These are phyloP conservation scores for Leptographium flavum DNA, from an alignment of 2,329 filamentous ascomycete genomes.

Conservation along the genomic window DNA sequence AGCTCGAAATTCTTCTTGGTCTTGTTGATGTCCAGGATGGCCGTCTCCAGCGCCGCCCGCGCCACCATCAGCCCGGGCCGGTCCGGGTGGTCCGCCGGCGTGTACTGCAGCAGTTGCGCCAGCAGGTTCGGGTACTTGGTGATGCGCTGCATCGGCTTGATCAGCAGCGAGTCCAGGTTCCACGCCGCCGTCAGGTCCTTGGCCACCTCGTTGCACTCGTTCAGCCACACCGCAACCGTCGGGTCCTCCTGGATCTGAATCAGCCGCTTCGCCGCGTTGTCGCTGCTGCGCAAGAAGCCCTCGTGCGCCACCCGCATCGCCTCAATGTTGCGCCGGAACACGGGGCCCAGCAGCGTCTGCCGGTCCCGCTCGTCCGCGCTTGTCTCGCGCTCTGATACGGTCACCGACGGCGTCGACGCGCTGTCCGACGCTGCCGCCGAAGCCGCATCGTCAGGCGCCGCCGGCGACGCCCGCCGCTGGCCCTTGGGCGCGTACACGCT, in stretches of 20 bases:
- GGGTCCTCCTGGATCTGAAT: conserved; percentile 49
- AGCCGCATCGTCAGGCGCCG: conserved; percentile 19
- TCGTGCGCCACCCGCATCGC: conserved; percentile 48
- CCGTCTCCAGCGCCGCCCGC: conserved; percentile 41
- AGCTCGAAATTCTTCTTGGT: conserved; percentile 90
- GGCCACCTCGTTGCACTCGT: conserved; percentile 83
- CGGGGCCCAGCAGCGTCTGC: conserved; percentile 34
- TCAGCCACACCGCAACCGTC: conserved; percentile 69
- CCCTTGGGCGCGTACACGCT: conserved; percentile 59
- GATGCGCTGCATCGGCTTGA: conserved; percentile 91
- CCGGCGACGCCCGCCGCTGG: not conserved
- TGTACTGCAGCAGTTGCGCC: conserved; percentile 63
- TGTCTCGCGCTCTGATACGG: conserved; percentile 16
- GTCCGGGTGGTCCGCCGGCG: conserved; percentile 73
- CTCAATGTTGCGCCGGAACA: conserved; percentile 42
- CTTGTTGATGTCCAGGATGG: conserved; percentile 81
- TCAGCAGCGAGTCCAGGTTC: conserved; percentile 89
- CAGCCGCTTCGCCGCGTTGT: conserved; percentile 45
- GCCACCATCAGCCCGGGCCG: conserved; percentile 44
- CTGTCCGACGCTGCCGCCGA: conserved; percentile 17
- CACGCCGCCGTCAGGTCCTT: conserved; percentile 87
- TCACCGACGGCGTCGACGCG: conserved; percentile 6
- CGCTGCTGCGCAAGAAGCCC: conserved; percentile 48
- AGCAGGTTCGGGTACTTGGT: conserved; percentile 88
- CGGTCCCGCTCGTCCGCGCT: conserved; percentile 39